Evolutionary conservation across 345 rosid genomes (phyloP).

Genomic region (Psidium guajava): DNA sequence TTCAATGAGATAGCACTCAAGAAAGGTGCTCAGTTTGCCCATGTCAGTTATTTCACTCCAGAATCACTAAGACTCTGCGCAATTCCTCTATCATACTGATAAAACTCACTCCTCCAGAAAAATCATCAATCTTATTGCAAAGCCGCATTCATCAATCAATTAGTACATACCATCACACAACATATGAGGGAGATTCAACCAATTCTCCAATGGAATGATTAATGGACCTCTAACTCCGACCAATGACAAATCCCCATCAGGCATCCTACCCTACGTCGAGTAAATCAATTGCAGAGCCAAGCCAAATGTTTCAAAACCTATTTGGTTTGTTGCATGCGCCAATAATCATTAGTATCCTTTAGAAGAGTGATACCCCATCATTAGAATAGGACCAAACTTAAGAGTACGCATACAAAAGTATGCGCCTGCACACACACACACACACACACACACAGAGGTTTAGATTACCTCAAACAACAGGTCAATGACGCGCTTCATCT

Average conservation of each 20-base stretch:
- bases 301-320: no score
- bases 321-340: no score
- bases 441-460: not conserved
- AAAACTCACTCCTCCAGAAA: not conserved
- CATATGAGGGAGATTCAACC: not conserved
- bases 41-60: not conserved
- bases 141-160: not conserved
- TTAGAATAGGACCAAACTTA: no score
- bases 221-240: no score
- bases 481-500: conserved; percentile 85
- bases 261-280: not conserved
- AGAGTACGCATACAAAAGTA: not conserved
- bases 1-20: not conserved
- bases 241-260: not conserved
- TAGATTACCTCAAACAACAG: conserved; percentile 33
- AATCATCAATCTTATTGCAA: not conserved
- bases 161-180: not conserved
- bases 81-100: not conserved
- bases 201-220: not conserved
- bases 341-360: not conserved
- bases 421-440: no score
- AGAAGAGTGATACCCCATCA: not conserved
- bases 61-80: not conserved
- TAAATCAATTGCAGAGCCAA: no score
- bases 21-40: not conserved